Base-by-base conservation (phyloP, 2,329 filamentous ascomycete genomes). In the Aureobasidium sp. region DNA sequence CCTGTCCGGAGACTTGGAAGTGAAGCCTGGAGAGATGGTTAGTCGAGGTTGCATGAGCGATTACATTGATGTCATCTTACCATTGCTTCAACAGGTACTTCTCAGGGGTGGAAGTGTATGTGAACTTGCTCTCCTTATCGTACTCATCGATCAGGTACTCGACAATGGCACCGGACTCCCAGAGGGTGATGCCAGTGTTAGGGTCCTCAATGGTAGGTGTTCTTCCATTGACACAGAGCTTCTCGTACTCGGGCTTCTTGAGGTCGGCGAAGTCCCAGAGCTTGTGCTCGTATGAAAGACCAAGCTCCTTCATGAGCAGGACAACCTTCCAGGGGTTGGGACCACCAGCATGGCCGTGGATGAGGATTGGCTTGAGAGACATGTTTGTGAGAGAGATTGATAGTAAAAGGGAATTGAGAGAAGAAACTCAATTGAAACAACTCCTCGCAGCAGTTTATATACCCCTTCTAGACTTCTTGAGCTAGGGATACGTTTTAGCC, bases 161-260 rank as follows among this genome's bases (percentile, higher is more conserved):
- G 50, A 69, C 55, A 48, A 69, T 69, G 29, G 69, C 69, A 48
- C 66, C 68, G 21, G 66, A 67, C 62, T 77, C 75, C 67, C 71
- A 76, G 6, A 77, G 64, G n/a, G 68, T 74, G 58, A 77, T 64
- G 62, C 70, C 72, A 0, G 74, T 77, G 68, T 79, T 79, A 0
- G 77, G 77, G 66, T 80, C 78, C 25, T 76, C 65, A 64, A 80
- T 76, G 4, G 75, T 73, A n/a, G 77, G 77, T 32, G 77, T 68
- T 7, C 75, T 69, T 44, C 75, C 75, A 58, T 78, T 78, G 57
- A 75, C 74, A 65, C 78, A 77, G 65, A 76, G 58, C 48, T 66
- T 67, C 39, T 73, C 66, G 69, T 72, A 81, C 2, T 61, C 52
- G 6, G 71, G 68, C 11, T 69, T 67, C 64, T 80, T 80, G 32